Conservation (phyloP, 73 alveolate genomes). For the Tetrahymena malaccensis region DNA sequence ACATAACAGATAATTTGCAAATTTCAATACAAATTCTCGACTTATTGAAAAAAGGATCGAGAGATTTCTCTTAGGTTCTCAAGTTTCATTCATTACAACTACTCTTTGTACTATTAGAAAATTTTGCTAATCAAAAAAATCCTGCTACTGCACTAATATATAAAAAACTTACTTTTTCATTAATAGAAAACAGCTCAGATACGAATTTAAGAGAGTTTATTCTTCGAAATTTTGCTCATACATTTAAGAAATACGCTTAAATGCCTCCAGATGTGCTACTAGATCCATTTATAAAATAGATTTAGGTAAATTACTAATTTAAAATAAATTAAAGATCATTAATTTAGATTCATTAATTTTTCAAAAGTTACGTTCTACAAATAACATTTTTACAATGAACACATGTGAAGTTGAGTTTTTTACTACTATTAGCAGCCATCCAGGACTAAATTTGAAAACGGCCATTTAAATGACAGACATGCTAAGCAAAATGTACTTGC, state of each 20-base stretch:
- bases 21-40: conserved; percentile 28
- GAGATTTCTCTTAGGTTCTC: conserved; percentile 50
- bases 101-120: conserved; percentile 42
- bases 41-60: conserved; percentile 55
- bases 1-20: conserved; percentile 40
- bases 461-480: conserved; percentile 78
- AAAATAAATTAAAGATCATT: background rate
- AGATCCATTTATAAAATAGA: conserved; percentile 86
- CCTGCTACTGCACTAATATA: conserved; percentile 83
- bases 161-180: conserved; percentile 79
- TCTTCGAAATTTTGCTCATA: conserved; percentile 64
- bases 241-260: conserved; percentile 56
- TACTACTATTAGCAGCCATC: conserved; percentile 74
- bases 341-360: background rate
- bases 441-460: conserved; percentile 63
- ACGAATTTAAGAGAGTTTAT: conserved; percentile 79
- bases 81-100: conserved; percentile 2
- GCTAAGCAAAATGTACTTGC: conserved; percentile 69
- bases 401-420: conserved; percentile 74
- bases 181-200: conserved; percentile 83
- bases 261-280: conserved; percentile 88
- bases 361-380: background rate
- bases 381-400: conserved; percentile 52
- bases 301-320: conserved; percentile 49
- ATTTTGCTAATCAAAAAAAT: conserved; percentile 78